Evolutionary conservation across 1,139 yeast genomes (phyloP), one percentile per base, ranked within the genome.

Genomic region (Suhomyces coccinellae): DNA sequence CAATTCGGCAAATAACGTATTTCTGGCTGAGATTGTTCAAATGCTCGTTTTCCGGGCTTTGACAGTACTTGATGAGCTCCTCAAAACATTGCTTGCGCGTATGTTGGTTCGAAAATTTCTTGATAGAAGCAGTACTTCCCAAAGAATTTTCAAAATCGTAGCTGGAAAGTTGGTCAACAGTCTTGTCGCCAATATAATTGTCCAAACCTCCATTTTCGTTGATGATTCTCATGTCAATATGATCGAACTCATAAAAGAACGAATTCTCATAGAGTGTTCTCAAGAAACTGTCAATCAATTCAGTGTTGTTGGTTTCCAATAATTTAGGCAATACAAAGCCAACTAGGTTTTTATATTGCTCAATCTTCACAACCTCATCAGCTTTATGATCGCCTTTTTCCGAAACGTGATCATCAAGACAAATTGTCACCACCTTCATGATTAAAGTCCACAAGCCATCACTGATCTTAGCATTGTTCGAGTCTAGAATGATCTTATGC

Each of bases 341-440:
- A 34, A 77, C 73, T 47, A 83, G 66, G 4, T 58, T 58, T 2
- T 59, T 49, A 57, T 80, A 86, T 38, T 76, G 79, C 9, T 57
- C 52, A 7, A 77, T 64, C 53, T 82, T 85, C 51, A 75, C 69
- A 0, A 52, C 54, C 54, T 83, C 89, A 46, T 75, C 71, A 2
- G 53, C 59, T 8, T 30, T 36, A 12, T 29, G 22, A 5, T 28
- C 31, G 13, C 24, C 40, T 14, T 22, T 10, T 9, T 13, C 15
- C 4, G 27, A 26, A 26, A 26, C 27, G 13, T 56, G 50, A 10
- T 61, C 63, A 15, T 65, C 62, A 44, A 79, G 66, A 28, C 79
- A 68, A 4, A 72, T 63, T n/a, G 67, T 63, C 33, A 82, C 62
- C 16, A 77, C 64, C 24, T 68, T 63, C 14, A 80, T 55, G 17